Conservation (phyloP, 2,329 filamentous ascomycete species). For the Venturia asperata region DNA sequence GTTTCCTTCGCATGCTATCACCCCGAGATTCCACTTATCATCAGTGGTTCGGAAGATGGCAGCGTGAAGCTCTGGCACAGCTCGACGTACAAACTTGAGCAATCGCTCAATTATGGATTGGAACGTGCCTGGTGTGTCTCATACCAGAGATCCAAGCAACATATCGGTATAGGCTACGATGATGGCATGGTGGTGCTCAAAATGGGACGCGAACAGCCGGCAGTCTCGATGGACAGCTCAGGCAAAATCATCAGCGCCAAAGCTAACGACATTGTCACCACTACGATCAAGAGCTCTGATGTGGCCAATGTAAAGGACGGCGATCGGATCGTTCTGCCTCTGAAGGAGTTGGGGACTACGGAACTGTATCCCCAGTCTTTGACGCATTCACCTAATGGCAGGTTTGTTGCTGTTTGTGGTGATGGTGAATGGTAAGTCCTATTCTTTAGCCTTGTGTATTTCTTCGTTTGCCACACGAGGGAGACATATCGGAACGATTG, state of each 20-base stretch:
- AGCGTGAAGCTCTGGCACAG: slow-evolving; percentile 98
- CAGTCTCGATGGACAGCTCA: slow-evolving; percentile 92
- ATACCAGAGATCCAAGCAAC: slow-evolving; percentile 90
- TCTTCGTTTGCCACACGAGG: too few species aligned
- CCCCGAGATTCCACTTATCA: slow-evolving; percentile 91
- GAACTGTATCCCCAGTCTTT: slow-evolving; percentile 95
- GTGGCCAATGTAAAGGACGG: slow-evolving; percentile 60
- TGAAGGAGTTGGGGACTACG: slow-evolving; percentile 91
- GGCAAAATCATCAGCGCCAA: slow-evolving; percentile 95
- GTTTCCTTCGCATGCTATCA: slow-evolving; percentile 82
- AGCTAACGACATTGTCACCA: slow-evolving; percentile 32
- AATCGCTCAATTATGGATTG: slow-evolving; percentile 90
- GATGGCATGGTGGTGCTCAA: slow-evolving; percentile 97
- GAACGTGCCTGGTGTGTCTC: slow-evolving; percentile 97
- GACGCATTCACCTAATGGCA: slow-evolving; percentile 89
- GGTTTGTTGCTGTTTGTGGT: slow-evolving; percentile 83
- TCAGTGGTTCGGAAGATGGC: slow-evolving; percentile 95
- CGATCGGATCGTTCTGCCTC: slow-evolving; percentile 73
- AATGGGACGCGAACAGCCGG: slow-evolving; percentile 93
- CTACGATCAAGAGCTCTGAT: slow-evolving; percentile 9
- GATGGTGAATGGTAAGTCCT: slow-evolving; percentile 71
- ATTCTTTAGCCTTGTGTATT: not conserved
- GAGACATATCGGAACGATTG: not conserved
- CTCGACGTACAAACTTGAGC: slow-evolving; percentile 92
- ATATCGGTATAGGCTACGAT: slow-evolving; percentile 91